These are phyloP conservation scores for Tricholoma saponaceum DNA, from an alignment of 768 basidiomycete genomes.

Conservation along the genomic window DNA sequence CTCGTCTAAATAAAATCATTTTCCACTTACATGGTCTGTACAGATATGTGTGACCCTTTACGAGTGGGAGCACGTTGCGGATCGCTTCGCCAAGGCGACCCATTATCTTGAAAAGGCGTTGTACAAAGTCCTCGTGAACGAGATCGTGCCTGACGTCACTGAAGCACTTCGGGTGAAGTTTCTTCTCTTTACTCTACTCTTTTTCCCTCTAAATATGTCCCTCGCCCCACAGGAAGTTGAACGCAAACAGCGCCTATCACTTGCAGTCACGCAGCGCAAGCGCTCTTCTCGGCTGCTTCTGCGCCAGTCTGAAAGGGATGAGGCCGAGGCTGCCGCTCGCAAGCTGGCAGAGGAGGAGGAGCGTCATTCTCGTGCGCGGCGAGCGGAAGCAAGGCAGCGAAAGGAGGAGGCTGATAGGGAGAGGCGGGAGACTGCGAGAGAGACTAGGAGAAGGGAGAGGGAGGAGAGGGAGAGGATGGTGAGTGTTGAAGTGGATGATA, in stretches of 20 bases:
- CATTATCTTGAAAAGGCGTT: slow-evolving; percentile 81
- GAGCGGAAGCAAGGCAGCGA: slow-evolving; percentile 52
- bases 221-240: slow-evolving; percentile 49
- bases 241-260: slow-evolving; percentile 59
- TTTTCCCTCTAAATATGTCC: slow-evolving; percentile 5
- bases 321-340: slow-evolving; percentile 56
- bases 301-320: slow-evolving; percentile 77
- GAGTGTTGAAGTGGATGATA: slow-evolving; percentile 7
- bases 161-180: slow-evolving; percentile 58
- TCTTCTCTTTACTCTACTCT: background rate
- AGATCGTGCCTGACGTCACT: slow-evolving; percentile 68
- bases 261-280: slow-evolving; percentile 80
- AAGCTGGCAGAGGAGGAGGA: slow-evolving; percentile 65
- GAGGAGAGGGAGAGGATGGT: slow-evolving; percentile 36
- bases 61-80: slow-evolving; percentile 82
- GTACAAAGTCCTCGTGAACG: slow-evolving; percentile 59
- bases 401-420: slow-evolving; percentile 54
- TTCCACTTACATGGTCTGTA: background rate
- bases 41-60: slow-evolving; percentile 80
- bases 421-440: slow-evolving; percentile 56
- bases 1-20: background rate
- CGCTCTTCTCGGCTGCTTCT: slow-evolving; percentile 86
- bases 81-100: slow-evolving; percentile 69
- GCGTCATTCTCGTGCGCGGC: slow-evolving; percentile 57
- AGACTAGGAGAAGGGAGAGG: slow-evolving; percentile 46